These are phyloP conservation scores for Ehretia macrophylla DNA, from an alignment of 257 asterid genomes.

Conservation along the genomic window DNA sequence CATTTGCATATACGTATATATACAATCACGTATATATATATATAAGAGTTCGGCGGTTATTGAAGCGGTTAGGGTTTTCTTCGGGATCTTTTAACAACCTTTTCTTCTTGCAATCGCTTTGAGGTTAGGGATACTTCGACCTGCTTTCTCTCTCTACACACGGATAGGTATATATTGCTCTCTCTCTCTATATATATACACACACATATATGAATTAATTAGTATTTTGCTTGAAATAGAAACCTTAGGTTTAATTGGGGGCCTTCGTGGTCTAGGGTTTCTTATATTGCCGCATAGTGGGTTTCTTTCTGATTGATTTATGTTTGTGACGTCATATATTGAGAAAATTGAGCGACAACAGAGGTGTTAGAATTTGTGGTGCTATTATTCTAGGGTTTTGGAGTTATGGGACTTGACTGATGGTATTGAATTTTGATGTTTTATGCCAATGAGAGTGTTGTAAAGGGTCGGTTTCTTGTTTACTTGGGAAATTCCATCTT, in stretches of 20 bases:
- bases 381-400: background rate
- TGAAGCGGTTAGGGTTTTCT: conserved; percentile 45
- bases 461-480: too few species aligned
- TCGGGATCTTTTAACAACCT: conserved; percentile 17
- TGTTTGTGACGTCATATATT: too few species aligned
- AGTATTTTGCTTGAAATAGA: background rate
- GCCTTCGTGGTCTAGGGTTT: conserved; percentile 17
- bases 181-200: too few species aligned
- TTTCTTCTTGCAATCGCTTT: too few species aligned
- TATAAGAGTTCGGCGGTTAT: conserved; percentile 32
- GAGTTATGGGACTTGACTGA: background rate
- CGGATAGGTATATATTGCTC: too few species aligned
- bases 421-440: background rate
- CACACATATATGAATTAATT: too few species aligned
- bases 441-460: too few species aligned
- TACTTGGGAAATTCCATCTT: background rate
- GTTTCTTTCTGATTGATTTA: background rate
- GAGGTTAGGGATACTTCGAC: too few species aligned
- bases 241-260: conserved; percentile 18
- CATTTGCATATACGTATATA: background rate
- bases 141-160: too few species aligned
- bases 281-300: background rate
- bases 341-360: background rate
- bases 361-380: conserved; percentile 4
- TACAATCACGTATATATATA: background rate